A percentile compares a stretch with the other conserved stretches of the same genome.
These are phyloP conservation scores for Agapanthus africanus DNA, from an alignment of 106 monocot genomes.

Conservation along the genomic window DNA sequence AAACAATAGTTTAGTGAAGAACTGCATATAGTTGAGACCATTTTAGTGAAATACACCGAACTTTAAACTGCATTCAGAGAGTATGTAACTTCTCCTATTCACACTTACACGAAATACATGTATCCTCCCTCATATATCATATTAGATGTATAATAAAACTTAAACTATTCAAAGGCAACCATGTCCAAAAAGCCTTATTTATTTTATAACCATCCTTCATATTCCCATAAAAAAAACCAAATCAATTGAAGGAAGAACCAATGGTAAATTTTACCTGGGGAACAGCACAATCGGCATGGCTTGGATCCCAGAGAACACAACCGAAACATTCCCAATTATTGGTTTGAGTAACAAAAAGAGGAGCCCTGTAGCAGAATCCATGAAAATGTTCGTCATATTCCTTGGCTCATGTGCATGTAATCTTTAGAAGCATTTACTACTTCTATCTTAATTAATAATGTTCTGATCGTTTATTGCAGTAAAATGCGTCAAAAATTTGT, in stretches of 20 bases:
- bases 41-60: no score
- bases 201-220: not conserved
- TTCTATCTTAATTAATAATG: no score
- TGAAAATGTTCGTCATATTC: not conserved
- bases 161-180: no score
- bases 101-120: no score
- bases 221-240: not conserved
- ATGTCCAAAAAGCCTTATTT: not conserved
- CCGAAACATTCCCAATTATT: constrained; percentile 92
- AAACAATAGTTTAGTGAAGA: no score
- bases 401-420: not conserved
- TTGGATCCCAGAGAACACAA: constrained; percentile 70
- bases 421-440: not conserved
- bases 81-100: no score
- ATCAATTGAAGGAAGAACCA: not conserved
- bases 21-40: no score
- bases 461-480: no score
- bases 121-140: no score
- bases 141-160: no score
- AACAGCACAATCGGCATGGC: constrained; percentile 90
- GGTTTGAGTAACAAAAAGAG: constrained; percentile 65
- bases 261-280: constrained; percentile 58
- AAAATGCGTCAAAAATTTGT: not conserved
- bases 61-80: no score
- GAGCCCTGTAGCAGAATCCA: no score